phyloP scores from a whole-genome alignment of 148 eudicot species.

The Chenopodium formosanum region DNA sequence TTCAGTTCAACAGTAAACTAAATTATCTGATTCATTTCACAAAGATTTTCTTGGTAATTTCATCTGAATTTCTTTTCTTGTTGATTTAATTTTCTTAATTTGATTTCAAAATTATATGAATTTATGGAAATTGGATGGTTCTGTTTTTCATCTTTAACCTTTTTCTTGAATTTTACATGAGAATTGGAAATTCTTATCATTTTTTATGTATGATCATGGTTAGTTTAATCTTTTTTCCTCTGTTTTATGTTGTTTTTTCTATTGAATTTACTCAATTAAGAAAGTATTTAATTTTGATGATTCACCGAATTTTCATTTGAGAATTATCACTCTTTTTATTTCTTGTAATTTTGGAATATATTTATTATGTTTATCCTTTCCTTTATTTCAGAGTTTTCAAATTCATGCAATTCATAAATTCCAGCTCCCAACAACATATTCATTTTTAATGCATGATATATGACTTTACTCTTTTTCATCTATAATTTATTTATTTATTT shows the following conservation, averaged over 20 bases:
- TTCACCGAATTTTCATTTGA: neutral
- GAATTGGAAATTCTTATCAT: neutral
- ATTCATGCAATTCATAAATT: neutral
- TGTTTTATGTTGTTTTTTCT: neutral
- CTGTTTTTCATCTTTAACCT: neutral
- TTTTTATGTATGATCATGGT: slow-evolving; percentile 8
- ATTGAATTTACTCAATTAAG: neutral
- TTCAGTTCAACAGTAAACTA: neutral
- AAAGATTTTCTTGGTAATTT: neutral
- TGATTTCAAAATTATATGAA: neutral
- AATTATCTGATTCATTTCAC: neutral
- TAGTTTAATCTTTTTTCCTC: neutral
- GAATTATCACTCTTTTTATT: neutral
- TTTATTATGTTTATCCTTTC: neutral
- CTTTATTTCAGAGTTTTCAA: neutral
- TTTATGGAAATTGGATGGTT: neutral
- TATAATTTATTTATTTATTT: neutral
- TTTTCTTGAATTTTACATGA: too few species aligned
- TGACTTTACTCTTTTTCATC: neutral
- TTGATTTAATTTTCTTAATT: neutral
- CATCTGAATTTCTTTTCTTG: neutral
- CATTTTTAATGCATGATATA: neutral
- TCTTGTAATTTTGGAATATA: neutral
- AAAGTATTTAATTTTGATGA: too few species aligned
- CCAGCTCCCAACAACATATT: neutral